phyloP scores from a whole-genome alignment of 306 rosid species.

The Inga oerstediana region DNA sequence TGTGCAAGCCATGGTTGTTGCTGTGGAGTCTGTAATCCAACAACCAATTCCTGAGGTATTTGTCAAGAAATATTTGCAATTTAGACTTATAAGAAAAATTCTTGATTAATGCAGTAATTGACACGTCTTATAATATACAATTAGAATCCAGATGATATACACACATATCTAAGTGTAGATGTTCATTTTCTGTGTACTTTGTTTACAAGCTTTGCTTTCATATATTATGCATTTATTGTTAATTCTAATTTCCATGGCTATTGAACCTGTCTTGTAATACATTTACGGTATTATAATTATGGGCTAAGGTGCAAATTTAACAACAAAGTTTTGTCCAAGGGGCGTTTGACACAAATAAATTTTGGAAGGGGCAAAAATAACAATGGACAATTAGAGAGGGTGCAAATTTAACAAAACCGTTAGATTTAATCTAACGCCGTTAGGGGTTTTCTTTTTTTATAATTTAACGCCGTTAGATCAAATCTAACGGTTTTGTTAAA shows the following conservation, averaged over 20 bases:
- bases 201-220: not conserved
- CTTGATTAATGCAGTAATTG: conserved; percentile 19
- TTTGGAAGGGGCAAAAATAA: too few species aligned
- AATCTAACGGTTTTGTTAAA: too few species aligned
- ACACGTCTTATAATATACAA: not conserved
- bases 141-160: not conserved
- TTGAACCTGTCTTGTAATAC: not conserved
- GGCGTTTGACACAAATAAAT: too few species aligned
- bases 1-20: conserved; percentile 91
- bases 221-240: not conserved
- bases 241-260: not conserved
- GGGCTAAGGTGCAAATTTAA: too few species aligned
- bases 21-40: conserved; percentile 86
- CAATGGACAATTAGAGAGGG: too few species aligned
- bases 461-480: too few species aligned
- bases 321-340: too few species aligned
- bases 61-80: not conserved
- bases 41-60: conserved; percentile 81
- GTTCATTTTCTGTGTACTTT: conserved; percentile 13
- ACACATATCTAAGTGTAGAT: not conserved
- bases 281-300: not conserved
- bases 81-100: conserved; percentile 31
- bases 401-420: too few species aligned
- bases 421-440: too few species aligned
- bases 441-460: too few species aligned